Percentiles rank a stretch among this genome's conserved stretches.
These are phyloP conservation scores for Globisporangium nunn DNA, from an alignment of 352 stramenopile genomes.

Conservation along the genomic window DNA sequence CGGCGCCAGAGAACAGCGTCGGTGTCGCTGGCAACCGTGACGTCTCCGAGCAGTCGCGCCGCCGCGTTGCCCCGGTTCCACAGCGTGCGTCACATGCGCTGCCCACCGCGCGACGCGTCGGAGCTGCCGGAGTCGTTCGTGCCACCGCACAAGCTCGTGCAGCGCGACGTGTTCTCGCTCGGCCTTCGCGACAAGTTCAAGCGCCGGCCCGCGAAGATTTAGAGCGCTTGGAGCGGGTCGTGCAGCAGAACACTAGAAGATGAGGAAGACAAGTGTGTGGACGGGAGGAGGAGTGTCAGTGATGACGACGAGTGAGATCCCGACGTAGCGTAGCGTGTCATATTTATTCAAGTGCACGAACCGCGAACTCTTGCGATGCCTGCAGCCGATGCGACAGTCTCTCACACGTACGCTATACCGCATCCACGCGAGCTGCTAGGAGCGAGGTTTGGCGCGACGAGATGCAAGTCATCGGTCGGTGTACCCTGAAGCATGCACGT, in stretches of 20 bases:
- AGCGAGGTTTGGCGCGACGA: no score
- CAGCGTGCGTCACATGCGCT: constrained; percentile 18
- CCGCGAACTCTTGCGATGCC: no score
- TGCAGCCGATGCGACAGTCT: no score
- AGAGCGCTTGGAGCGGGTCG: background rate
- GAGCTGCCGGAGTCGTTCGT: constrained; percentile 59
- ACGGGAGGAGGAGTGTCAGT: no score
- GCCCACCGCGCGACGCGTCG: constrained; percentile 8
- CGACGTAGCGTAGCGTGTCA: no score
- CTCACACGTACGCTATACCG: no score
- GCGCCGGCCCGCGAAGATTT: constrained; percentile 29
- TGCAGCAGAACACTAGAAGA: background rate
- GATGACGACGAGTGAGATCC: no score
- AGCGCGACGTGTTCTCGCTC: constrained; percentile 66
- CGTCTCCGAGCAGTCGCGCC: constrained; percentile 5
- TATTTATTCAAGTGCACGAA: no score
- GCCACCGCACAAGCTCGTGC: constrained; percentile 63
- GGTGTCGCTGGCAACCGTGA: constrained; percentile 4
- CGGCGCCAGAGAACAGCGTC: constrained; percentile 9
- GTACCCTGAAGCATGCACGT: no score
- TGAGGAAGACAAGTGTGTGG: background rate
- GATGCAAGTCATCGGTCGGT: no score
- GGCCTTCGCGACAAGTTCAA: constrained; percentile 67
- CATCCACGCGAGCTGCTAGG: no score
- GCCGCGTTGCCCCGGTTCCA: constrained; percentile 11